These are phyloP conservation scores for Vigna mungo DNA, from an alignment of 306 rosid species.

Conservation along the genomic window DNA sequence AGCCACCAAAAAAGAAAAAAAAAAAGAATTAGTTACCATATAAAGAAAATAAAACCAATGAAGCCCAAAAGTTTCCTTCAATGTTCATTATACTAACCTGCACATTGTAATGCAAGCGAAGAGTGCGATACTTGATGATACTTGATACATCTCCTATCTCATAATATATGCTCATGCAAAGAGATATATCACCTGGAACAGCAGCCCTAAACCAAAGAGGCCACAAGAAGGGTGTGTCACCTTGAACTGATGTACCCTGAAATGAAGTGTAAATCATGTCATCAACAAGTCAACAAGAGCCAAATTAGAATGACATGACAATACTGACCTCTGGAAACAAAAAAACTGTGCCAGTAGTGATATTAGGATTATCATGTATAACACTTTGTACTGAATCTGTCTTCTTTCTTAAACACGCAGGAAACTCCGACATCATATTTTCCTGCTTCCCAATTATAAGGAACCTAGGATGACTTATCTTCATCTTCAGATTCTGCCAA, in stretches of 20 bases:
- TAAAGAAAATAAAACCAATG: conserved; percentile 31
- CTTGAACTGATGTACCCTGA: conserved; percentile 78
- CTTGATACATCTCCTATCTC: conserved; percentile 81
- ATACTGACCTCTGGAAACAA: conserved; percentile 85
- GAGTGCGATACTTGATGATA: conserved; percentile 79
- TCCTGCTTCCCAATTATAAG: conserved; percentile 71
- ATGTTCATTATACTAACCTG: conserved; percentile 66
- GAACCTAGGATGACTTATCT: conserved; percentile 89
- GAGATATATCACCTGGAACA: conserved; percentile 80
- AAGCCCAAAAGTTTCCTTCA: conserved; percentile 38
- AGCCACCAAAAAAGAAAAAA: neutral
- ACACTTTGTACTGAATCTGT: conserved; percentile 48
- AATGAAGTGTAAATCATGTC: conserved; percentile 40
- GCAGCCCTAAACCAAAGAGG: conserved; percentile 99
- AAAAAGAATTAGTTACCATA: conserved; percentile 1
- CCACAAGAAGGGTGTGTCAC: conserved; percentile 75
- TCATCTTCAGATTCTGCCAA: conserved; percentile 92
- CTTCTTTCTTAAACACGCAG: conserved; percentile 74
- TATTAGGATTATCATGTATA: conserved; percentile 45
- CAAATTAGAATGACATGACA: conserved; percentile 34
- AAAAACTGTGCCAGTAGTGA: conserved; percentile 64
- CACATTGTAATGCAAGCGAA: conserved; percentile 82
- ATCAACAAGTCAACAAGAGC: conserved; percentile 47
- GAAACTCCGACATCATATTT: conserved; percentile 65
- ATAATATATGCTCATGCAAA: conserved; percentile 83